Evolutionary conservation across 768 basidiomycete genomes (phyloP), one percentile per base, ranked within the genome.

Genomic region (Naganishia vaughanmartiniae): DNA sequence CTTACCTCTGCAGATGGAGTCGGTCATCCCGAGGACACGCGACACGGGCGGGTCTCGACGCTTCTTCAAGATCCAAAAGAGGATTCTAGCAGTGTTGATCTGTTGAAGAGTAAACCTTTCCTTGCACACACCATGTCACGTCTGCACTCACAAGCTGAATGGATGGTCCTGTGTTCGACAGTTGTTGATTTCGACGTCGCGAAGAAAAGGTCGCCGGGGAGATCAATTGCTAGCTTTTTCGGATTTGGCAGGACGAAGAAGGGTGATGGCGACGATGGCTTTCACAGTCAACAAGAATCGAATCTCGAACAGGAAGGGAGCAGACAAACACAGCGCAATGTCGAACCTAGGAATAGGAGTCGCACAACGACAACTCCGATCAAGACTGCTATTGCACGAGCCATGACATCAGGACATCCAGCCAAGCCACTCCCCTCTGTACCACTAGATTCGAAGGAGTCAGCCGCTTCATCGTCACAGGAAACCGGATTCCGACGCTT

Each of bases 191-290:
- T 28, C 1, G 14, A 12, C 24, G 1, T 42, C 14, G 15, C 42
- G 26, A 63, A 45, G 36, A 46, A 45, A n/a, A 63, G 28, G 7
- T 7, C 39, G 21, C 7, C 17, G 26, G 21, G 45, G 4, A 46
- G 21, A 51, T 51, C 48, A 4, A 10, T 46, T 46, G 48, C 48
- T 17, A 63, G 60, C 39, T 45, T 63, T 34, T 45, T 63, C 24
- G 60, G 28, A 11, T 46, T 63, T 63, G 60, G 42, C 14, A 58
- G 34, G 39, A 63, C 46, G n/a, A 42, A 24, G 14, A 28, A n/a
- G 6, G 42, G 39, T 17, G 60, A 26, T 12, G 5, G 24, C 11
- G 36, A 15, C 21, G 36, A 26, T 19, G 26, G 14, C 15, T 36
- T 28, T 2, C 24, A 63, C 28, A 14, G 36, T 21, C 39, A 28